A percentile compares a stretch with the other conserved stretches of the same genome.
Evolutionary conservation across 768 basidiomycete genomes (phyloP).

Genomic region (Galerina marginata): DNA sequence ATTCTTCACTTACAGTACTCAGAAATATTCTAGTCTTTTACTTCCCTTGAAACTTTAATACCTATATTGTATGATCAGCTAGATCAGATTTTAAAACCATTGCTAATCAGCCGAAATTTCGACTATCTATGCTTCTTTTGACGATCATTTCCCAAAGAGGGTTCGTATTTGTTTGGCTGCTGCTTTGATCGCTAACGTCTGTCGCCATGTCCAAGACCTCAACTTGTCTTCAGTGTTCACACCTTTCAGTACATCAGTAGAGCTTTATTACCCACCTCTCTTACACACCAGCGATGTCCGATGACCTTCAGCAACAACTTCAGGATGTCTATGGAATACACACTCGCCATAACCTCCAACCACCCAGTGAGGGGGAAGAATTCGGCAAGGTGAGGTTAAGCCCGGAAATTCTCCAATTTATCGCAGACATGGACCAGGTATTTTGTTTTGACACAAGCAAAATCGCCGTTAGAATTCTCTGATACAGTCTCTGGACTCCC

Average conservation of each 20-base stretch:
- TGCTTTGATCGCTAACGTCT: neutral
- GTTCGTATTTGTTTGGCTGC: neutral
- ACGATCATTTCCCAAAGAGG: neutral
- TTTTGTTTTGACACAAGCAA: neutral
- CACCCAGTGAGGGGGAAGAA: slow-evolving; percentile 18
- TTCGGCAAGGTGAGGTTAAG: slow-evolving; percentile 39
- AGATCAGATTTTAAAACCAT: neutral
- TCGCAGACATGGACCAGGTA: slow-evolving; percentile 38
- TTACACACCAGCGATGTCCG: neutral
- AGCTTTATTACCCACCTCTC: neutral
- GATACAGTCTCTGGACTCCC: slow-evolving; percentile 35
- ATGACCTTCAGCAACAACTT: slow-evolving; percentile 24
- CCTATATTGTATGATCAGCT: neutral
- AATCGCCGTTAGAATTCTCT: neutral
- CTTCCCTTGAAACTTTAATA: neutral
- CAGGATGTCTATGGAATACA: slow-evolving; percentile 34
- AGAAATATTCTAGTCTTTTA: no score
- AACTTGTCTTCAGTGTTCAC: no score
- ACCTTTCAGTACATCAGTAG: neutral
- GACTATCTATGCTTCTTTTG: neutral
- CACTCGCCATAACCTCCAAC: slow-evolving; percentile 37
- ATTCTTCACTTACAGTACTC: no score
- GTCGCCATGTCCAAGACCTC: no score
- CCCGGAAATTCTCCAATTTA: slow-evolving; percentile 40
- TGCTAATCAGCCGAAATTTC: neutral